Evolutionary conservation across 73 alveolate genomes (phyloP), one percentile per base, ranked within the genome.

Genomic region (Halteria grandinella): DNA sequence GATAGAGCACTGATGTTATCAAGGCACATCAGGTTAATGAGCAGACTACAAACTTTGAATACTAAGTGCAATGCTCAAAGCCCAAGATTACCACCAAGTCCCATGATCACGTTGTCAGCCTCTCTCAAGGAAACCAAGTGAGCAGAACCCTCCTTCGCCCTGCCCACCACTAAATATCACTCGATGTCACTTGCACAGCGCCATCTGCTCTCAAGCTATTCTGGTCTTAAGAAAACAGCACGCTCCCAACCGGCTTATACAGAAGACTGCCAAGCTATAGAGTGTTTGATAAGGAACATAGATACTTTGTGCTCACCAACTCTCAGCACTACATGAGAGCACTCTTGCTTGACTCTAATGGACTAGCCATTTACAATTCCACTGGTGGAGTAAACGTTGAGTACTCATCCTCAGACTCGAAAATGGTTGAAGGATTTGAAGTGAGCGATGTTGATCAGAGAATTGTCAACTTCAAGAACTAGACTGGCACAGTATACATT

Each of bases 401-500:
- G 17, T 47, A 60, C 24, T 37, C 75, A 5, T 54, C 79, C 6
- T 41, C 41, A n/a, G 36, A 15, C 8, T 44, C 20, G n/a, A 21
- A 58, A 55, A 52, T 40, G 43, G 71, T 39, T 48, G 70, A 39
- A 24, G 41, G 41, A 20, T 79, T 58, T 1, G 48, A 60, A 20
- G 55, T 37, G 1, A 31, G 48, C 32, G 60, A 53, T 27, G 24
- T 60, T 17, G 88, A 75, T 43, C 40, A 60, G 72, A 60, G 60
- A 43, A 27, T 53, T 18, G 79, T 53, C 6, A 50, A 58, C 23
- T 53, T 75, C 10, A 23, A 25, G 18, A 75, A 75, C 71, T 20
- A 11, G 20, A 75, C 79, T 14, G 88, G 88, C 0, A 45, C 47
- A 25, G 79, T 75, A 7, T 60, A 58, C n/a, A 69, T 69, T n/a